phyloP scores from a whole-genome alignment of 495 filamentous ascomycete genomes.

The Neurospora pannonica region DNA sequence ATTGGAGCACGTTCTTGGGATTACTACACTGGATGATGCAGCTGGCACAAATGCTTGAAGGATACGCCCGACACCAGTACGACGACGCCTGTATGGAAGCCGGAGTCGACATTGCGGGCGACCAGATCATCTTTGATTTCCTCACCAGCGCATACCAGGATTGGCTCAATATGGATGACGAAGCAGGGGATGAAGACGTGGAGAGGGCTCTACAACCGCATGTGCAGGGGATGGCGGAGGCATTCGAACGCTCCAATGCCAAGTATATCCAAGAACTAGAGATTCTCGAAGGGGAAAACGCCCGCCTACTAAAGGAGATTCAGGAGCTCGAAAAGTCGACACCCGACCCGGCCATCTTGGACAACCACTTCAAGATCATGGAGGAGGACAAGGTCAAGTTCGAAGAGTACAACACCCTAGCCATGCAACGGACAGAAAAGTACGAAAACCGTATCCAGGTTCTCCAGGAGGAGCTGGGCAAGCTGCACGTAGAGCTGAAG shows the following conservation, averaged over 20 bases:
- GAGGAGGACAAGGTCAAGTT: conserved; percentile 90
- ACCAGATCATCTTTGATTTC: conserved; percentile 90
- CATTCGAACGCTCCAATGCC: conserved; percentile 76
- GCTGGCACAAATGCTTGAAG: conserved; percentile 80
- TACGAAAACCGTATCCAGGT: conserved; percentile 67
- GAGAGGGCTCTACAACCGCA: conserved; percentile 68
- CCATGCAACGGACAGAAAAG: conserved; percentile 72
- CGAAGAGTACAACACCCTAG: conserved; percentile 75
- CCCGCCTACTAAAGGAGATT: conserved; percentile 68
- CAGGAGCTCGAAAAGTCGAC: conserved; percentile 77
- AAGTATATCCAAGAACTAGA: conserved; percentile 73
- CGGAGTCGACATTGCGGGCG: conserved; percentile 76
- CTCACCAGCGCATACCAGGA: conserved; percentile 80
- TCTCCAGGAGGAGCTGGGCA: conserved; percentile 69
- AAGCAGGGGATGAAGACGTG: conserved; percentile 73
- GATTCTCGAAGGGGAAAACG: conserved; percentile 74
- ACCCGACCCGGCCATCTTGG: conserved; percentile 70
- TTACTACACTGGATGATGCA: conserved; percentile 99
- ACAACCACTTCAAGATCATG: conserved; percentile 76
- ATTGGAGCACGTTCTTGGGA: conserved; percentile 89
- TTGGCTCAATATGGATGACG: conserved; percentile 82
- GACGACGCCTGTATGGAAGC: conserved; percentile 78
- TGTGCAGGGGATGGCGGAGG: conserved; percentile 76
- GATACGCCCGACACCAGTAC: conserved; percentile 63
- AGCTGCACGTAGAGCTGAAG: conserved; percentile 65